phyloP scores from a whole-genome alignment of 345 rosid species.

The Erysimum cheiranthoides region DNA sequence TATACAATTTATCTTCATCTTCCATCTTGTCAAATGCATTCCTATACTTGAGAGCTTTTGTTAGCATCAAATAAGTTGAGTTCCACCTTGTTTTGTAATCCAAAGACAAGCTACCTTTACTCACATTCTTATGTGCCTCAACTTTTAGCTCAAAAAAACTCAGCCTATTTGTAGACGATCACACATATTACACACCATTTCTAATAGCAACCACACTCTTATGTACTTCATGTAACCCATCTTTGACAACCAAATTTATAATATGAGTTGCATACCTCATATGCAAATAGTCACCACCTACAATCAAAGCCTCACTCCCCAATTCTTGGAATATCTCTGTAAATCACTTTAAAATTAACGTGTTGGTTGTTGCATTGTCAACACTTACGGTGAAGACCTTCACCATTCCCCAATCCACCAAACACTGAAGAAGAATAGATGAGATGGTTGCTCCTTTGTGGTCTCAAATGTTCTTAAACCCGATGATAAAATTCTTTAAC shows the following conservation, averaged over 20 bases:
- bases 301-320: neutral
- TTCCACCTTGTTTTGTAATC: neutral
- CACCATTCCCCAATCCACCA: too few species aligned
- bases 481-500: neutral
- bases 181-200: neutral
- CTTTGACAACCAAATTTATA: neutral
- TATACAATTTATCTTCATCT: too few species aligned
- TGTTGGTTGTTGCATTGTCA: too few species aligned
- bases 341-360: too few species aligned
- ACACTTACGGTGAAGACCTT: too few species aligned
- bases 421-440: too few species aligned
- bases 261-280: neutral
- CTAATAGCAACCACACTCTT: neutral
- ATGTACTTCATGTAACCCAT: neutral
- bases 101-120: neutral
- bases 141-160: neutral
- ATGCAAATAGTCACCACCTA: neutral
- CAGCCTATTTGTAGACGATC: neutral
- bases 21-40: too few species aligned
- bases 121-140: neutral
- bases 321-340: too few species aligned
- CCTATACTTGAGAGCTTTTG: neutral
- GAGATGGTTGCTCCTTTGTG: neutral
- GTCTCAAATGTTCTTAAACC: neutral
- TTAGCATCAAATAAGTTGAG: neutral